phyloP scores from a whole-genome alignment of 225 moss, liverwort and hornwort genomes.

The Marchantia polymorpha region DNA sequence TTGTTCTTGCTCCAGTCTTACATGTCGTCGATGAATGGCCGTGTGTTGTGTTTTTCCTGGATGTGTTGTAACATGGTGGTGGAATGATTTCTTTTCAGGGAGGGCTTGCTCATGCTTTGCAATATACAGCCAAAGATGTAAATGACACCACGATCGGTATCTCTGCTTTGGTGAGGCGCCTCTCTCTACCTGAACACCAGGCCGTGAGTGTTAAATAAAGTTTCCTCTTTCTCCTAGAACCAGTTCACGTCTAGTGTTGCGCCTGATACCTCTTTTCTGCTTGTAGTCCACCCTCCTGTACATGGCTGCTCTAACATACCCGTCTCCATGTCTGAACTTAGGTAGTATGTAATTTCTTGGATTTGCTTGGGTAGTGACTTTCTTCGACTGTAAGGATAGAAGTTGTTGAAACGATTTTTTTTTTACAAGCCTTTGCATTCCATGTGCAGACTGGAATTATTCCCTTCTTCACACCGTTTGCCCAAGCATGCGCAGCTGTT shows the following conservation, averaged over 20 bases:
- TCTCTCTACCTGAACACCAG: neutral
- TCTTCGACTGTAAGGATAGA: too few species aligned
- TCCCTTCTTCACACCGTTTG: conserved; percentile 80
- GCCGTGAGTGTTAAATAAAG: neutral
- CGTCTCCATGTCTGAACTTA: too few species aligned
- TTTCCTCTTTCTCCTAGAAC: neutral
- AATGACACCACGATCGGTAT: conserved; percentile 40
- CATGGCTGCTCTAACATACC: too few species aligned
- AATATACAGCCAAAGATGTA: conserved; percentile 38
- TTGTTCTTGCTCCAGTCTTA: neutral
- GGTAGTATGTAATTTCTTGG: too few species aligned
- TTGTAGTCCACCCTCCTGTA: too few species aligned
- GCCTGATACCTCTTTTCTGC: too few species aligned
- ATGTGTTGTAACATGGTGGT: neutral
- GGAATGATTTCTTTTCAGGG: conserved; percentile 21
- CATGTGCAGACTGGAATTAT: conserved; percentile 63
- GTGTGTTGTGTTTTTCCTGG: neutral
- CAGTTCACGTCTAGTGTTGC: too few species aligned
- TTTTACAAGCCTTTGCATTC: neutral
- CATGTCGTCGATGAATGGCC: neutral
- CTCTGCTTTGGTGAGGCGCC: conserved; percentile 35
- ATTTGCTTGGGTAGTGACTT: too few species aligned
- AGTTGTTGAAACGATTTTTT: too few species aligned
- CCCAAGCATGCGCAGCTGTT: conserved; percentile 86
- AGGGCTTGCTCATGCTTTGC: conserved; percentile 48